Evolutionary conservation across 2,329 filamentous ascomycete genomes (phyloP).

Genomic region (Cercospora sp.): DNA sequence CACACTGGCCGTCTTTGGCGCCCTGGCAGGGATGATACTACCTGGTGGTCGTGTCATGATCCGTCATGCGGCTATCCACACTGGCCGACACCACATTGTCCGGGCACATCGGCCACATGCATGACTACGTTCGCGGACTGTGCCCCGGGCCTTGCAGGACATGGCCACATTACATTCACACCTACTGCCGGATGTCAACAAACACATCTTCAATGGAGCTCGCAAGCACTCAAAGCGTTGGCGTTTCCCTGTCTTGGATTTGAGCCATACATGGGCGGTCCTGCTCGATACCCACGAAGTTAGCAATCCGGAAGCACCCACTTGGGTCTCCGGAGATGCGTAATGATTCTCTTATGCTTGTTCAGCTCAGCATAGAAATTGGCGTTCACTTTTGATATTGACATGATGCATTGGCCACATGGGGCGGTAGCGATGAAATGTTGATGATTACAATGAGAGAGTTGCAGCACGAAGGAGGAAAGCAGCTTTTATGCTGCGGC

Average conservation of each 20-base stretch:
- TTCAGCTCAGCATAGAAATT: constrained; percentile 12
- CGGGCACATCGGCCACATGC: background rate
- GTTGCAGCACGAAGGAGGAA: background rate
- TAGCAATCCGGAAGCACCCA: background rate
- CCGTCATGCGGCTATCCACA: background rate
- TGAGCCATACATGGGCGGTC: background rate
- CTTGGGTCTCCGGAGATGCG: background rate
- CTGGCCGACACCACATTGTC: background rate
- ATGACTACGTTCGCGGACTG: background rate
- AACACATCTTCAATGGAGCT: background rate
- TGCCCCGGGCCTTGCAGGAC: background rate
- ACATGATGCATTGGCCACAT: constrained; percentile 2
- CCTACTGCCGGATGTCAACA: background rate
- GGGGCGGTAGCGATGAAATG: constrained; percentile 7
- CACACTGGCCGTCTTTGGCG: background rate
- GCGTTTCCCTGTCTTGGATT: background rate
- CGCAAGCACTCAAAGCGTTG: background rate
- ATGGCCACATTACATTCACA: background rate
- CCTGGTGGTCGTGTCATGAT: background rate
- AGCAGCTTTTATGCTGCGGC: background rate
- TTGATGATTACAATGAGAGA: constrained; percentile 17
- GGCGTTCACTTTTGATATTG: constrained; percentile 10
- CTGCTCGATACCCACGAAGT: constrained; percentile 11
- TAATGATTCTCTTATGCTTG: constrained; percentile 2
- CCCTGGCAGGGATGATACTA: background rate